These are phyloP conservation scores for Podila epicladia DNA, from an alignment of 192 early-diverging fungal genomes.

Conservation along the genomic window DNA sequence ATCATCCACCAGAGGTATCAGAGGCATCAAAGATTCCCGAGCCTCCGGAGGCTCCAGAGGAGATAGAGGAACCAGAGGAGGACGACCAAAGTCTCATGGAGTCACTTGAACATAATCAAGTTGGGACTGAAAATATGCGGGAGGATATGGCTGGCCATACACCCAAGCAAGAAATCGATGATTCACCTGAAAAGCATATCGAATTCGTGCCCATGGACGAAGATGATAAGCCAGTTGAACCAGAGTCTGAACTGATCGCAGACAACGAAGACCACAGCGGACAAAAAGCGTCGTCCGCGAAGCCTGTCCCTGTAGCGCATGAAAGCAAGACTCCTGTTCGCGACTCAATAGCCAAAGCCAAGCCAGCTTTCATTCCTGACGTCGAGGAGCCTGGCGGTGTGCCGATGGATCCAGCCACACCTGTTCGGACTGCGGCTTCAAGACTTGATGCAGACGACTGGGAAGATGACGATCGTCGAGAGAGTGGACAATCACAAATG, in stretches of 20 bases:
- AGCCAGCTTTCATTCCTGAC: not conserved
- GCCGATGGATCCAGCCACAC: not conserved
- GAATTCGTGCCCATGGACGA: too few species aligned
- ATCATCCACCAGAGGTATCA: too few species aligned
- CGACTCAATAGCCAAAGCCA: not conserved
- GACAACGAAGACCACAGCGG: too few species aligned
- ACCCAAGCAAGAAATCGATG: too few species aligned
- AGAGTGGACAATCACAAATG: not conserved
- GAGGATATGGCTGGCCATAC: too few species aligned
- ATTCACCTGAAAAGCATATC: too few species aligned
- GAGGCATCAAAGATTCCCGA: too few species aligned
- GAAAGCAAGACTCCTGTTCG: not conserved
- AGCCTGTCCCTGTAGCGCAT: too few species aligned
- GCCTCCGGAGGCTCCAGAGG: not conserved
- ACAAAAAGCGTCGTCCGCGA: too few species aligned
- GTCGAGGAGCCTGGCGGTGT: not conserved
- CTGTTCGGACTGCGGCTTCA: constrained; percentile 1
- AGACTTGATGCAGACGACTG: not conserved
- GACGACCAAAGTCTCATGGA: not conserved
- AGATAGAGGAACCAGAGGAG: not conserved
- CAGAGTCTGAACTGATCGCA: too few species aligned
- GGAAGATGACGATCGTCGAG: constrained; percentile 1
- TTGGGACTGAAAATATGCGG: not conserved
- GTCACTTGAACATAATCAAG: not conserved
- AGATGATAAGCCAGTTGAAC: too few species aligned